Base-by-base conservation (phyloP, 73 alveolate genomes). In the Paramecium octaurelia region DNA sequence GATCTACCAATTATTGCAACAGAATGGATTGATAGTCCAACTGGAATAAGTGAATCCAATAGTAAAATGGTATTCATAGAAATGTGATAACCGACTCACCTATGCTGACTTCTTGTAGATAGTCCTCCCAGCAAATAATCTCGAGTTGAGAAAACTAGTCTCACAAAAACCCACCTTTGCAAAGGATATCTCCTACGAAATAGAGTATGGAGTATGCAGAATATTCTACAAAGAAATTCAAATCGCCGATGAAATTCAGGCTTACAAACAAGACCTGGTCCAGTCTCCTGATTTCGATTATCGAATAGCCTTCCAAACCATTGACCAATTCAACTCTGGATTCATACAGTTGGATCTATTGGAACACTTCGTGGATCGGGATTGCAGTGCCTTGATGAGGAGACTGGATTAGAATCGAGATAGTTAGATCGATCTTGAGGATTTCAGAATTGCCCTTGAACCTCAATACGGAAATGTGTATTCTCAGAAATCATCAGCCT, bases 401-500 rank as follows among this genome's bases (percentile, higher is more conserved):
- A 40, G 91, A 23, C 18, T 80, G n/a, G 91, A 80, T 80, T 48
- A 80, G 46, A 80, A 80, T 80, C 44, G 91, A 80, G 91, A 80
- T 80, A 42, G 75, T 44, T 23, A 80, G 27, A 48, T 80, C 7
- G 91, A 80, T 43, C 7, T 80, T 8, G 91, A 80, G 14, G 91
- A 80, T 46, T 80, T 80, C 16, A n/a, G 91, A 21, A 44, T 40
- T 10, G 91, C 91, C 0, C 7, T 80, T 18, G 73, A 46, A 80
- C 54, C 73, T 44, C 31, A 23, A 24, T 80, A 80, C 20, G 91
- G 87, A 80, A 80, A 42, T 40, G 7, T 24, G 3, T 18, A 80
- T 7, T 54, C 69, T 18, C 9, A 16, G 8, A 54, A 54, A 42
- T 24, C 76, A 44, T 20, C 91, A 80, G 10, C 91, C 11, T 43